phyloP scores from a whole-genome alignment of 192 early-diverging fungal species.

The Umbelopsis sp. region DNA sequence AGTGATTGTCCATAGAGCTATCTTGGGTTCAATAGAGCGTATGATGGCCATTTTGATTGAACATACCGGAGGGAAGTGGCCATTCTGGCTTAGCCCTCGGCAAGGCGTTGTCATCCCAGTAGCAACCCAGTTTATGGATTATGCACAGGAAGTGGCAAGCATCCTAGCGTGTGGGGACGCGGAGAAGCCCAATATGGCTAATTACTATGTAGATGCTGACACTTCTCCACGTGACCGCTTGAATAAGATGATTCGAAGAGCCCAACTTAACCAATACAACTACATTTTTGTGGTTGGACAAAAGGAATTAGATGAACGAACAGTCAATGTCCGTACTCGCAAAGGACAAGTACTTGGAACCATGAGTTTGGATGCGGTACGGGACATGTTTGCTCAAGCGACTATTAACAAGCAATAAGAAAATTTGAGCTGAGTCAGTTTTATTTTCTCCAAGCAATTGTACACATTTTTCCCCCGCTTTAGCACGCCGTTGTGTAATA shows the following conservation, averaged over 20 bases:
- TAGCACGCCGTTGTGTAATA: background rate
- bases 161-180: conserved; percentile 43
- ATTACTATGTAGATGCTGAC: conserved; percentile 84
- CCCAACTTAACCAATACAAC: conserved; percentile 83
- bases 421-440: background rate
- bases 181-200: background rate
- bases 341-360: conserved; percentile 63
- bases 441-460: background rate
- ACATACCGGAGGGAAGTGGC: conserved; percentile 90
- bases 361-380: conserved; percentile 62
- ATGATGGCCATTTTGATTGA: conserved; percentile 97
- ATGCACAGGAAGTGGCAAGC: conserved; percentile 63
- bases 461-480: conserved; percentile 3
- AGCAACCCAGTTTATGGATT: conserved; percentile 59
- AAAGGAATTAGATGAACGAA: conserved; percentile 68
- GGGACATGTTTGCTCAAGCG: conserved; percentile 57
- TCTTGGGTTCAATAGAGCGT: conserved; percentile 88
- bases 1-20: conserved; percentile 94
- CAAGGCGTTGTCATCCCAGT: conserved; percentile 89
- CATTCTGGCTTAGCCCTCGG: conserved; percentile 92
- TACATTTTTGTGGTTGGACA: conserved; percentile 88
- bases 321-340: conserved; percentile 73
- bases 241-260: conserved; percentile 77
- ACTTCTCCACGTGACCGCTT: conserved; percentile 63
- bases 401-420: conserved; percentile 48